Evolutionary conservation across 805 yeast genomes (phyloP), one percentile per base, ranked within the genome.

Genomic region (Candida xiaguanensis): DNA sequence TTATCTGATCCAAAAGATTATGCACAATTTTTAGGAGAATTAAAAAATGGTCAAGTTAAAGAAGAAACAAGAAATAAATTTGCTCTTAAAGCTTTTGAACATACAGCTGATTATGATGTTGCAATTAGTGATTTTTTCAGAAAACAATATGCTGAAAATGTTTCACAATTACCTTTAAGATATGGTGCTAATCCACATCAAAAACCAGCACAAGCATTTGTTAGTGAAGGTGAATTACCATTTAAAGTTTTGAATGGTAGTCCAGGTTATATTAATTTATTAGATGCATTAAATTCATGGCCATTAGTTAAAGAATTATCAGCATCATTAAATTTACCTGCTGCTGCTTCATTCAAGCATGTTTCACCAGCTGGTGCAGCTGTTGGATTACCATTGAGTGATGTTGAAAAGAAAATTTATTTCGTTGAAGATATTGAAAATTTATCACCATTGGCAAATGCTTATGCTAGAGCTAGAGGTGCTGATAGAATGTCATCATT

Each of bases 101-200:
- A 87, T 68, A 93, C 99, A 41, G 97, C 99, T 42, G 96, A 89
- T 66, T 93, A 93, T 69, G 99, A 93, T 63, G 79, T 89, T 43
- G 87, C 95, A 41, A 93, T 93, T 59, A 78, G 96, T 42, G 99
- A 93, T 71, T 93, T 88, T 65, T 93, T 93, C 80, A 82, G 99
- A 75, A 93, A 89, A 72, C 90, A 88, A 70, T 93, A 93, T 73
- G 78, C 95, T 36, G 98, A 91, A 70, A 85, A 82, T 61, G 72
- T 70, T 34, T 77, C 93, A 40, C 98, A 91, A 77, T 75, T 93
- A 65, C 91, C 97, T 20, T 77, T 93, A 56, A 83, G 99, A 74
- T 93, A 93, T 66, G 99, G 99, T 64, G 96, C 96, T 43, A 93
- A 93, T 74, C 99, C 99, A 44, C 98, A 93, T 67, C 99, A 93